Base-by-base conservation (phyloP, 208 protist species). In the Leishmania turanica region DNA sequence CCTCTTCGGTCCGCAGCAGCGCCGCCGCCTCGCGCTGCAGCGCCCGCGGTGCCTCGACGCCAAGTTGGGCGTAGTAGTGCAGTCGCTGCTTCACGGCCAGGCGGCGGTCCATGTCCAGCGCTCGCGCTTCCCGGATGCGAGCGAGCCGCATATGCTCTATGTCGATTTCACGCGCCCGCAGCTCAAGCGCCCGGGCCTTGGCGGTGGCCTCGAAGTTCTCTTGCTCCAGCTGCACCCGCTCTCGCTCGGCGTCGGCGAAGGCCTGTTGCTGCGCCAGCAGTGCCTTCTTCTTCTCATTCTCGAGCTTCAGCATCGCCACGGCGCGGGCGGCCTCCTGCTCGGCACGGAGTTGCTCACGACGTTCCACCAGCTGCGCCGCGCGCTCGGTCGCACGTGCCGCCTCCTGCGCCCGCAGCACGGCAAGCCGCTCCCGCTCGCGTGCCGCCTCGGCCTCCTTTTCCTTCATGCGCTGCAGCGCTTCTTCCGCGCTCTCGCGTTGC, bases 201-300 rank as follows among this genome's bases (percentile, higher is more conserved):
- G 82, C 74, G 0, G 83, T 75, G 31, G 78, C 83, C 37, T 95
- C 88, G 78, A 89, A 88, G 53, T 60, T 84, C 34, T 84, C 76
- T 53, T 91, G 90, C 70, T 92, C 91, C 77, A 79, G 81, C 66
- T 79, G 54, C 27, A 87, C 82, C 6, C 91, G 89, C 66, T 90
- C 66, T 47, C 82, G 83, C 77, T 96, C 87, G 45, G 79, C 84
- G 53, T 92, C 84, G 40, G 90, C 84, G 71, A 86, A 68, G 21
- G 79, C 79, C 65, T 85, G 82, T 51, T 94, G 85, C 70, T 92
- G 80, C 27, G 83, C 85, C 58, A 95, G 51, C 68, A 85, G 42
- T 17, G 84, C 79, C 75, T 88, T 89, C 56, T 87, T 88, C 76
- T 88, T 89, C 81, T 95, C 93, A 42, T 94, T 92, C 27, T 95